Base-by-base conservation (phyloP, 2,329 filamentous ascomycete species). In the Tolypocladium tropicale region DNA sequence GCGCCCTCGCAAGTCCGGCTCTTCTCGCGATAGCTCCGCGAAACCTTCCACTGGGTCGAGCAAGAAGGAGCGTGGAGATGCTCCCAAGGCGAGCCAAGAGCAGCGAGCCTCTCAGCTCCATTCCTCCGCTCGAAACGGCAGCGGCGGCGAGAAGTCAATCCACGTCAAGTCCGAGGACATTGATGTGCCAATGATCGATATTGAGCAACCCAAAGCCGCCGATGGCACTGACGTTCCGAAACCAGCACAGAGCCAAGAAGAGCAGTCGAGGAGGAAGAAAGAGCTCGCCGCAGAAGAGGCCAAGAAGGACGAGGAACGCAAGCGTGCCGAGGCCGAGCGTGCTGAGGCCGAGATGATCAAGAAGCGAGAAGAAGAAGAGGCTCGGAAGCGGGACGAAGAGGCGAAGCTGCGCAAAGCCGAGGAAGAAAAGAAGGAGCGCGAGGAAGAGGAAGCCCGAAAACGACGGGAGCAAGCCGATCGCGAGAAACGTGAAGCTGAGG, bases 181-280 rank as follows among this genome's bases (percentile, higher is more conserved):
- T 2, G 81, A 84, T 55, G 65, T 80, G 10, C 78, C 81, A 23
- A 83, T 84, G 80, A 71, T 69, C 2, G 81, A 83, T 59, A 75
- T 72, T 2, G 70, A 69, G 48, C 63, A 62, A 14, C 62, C 65
- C 5, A 66, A 65, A 41, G 64, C 64, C 21, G 58, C 56, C 3
- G 67, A 69, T 6, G 61, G 62, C n/a, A 56, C 60, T 41, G 61
- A 66, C n/a, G 63, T 53, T 39, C 66, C 74, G 68, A 56, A 73
- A 70, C 52, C 70, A 66, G 56, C 73, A 69, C 58, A 70, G 68
- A 53, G 65, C 65, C 58, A 72, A 67, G 62, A 69, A 59, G 69
- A 59, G 58, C 63, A 58, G 48, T 58, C 61, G 49, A 68, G 57
- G 66, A 63, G 64, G 65, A 68, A 61, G 58, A 70, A 62, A 58